These are phyloP conservation scores for Heritiera littoralis DNA, from an alignment of 345 rosid species.

Conservation along the genomic window DNA sequence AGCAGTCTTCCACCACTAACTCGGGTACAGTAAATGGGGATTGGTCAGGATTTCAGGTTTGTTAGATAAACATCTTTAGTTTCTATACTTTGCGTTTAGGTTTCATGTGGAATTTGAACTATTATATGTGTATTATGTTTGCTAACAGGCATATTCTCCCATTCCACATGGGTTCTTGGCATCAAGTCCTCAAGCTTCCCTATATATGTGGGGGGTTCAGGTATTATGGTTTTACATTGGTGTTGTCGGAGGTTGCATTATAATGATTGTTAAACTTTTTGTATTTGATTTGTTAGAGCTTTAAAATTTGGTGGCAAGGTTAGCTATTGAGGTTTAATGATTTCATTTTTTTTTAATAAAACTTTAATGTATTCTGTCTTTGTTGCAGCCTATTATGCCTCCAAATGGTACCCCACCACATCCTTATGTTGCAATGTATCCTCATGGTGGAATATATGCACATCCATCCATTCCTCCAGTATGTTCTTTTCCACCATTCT, in stretches of 20 bases:
- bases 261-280: neutral
- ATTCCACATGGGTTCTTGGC: constrained; percentile 41
- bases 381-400: too few species aligned
- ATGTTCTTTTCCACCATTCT: constrained; percentile 30
- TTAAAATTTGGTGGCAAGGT: constrained; percentile 4
- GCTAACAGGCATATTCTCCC: too few species aligned
- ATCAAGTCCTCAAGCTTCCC: constrained; percentile 95
- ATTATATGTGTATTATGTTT: too few species aligned
- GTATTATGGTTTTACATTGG: constrained; percentile 37
- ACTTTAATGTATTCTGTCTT: too few species aligned
- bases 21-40: constrained; percentile 72
- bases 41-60: constrained; percentile 97
- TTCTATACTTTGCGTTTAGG: too few species aligned
- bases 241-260: neutral
- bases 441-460: constrained; percentile 91
- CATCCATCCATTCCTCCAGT: constrained; percentile 97
- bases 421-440: constrained; percentile 98
- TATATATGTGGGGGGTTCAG: constrained; percentile 99
- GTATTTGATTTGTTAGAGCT: constrained; percentile 6
- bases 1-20: constrained; percentile 58
- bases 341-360: too few species aligned
- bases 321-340: too few species aligned
- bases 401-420: constrained; percentile 46
- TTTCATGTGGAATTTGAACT: too few species aligned
- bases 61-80: neutral